Conservation (phyloP, 2,329 filamentous ascomycete species). For the Xylaria sp. region DNA sequence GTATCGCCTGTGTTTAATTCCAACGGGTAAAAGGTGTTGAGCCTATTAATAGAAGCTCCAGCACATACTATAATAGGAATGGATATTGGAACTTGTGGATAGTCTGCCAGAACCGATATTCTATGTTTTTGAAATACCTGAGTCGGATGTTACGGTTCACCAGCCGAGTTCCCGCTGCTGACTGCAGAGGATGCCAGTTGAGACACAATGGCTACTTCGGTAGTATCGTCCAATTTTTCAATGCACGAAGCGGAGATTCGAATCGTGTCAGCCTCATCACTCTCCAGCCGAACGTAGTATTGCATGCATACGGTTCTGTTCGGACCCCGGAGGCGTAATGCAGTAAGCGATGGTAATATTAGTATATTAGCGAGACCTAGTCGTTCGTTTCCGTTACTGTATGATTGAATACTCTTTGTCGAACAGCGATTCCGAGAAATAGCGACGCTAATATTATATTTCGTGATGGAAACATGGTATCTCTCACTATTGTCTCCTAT, state of each 20-base stretch:
- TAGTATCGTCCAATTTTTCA: not conserved
- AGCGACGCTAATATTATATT: not conserved
- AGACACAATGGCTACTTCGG: slow-evolving; percentile 2
- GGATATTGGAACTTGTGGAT: not conserved
- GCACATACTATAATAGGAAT: not conserved
- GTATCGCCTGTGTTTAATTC: not conserved
- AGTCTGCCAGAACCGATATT: not conserved
- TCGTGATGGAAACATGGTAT: not conserved
- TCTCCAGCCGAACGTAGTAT: slow-evolving; percentile 1
- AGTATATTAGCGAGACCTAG: not conserved
- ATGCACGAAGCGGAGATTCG: slow-evolving; percentile 5
- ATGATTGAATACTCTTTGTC: not conserved
- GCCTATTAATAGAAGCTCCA: slow-evolving; percentile 8
- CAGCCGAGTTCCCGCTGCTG: not conserved
- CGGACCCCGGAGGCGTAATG: not conserved
- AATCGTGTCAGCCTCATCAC: slow-evolving; percentile 13
- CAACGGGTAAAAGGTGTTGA: slow-evolving; percentile 5
- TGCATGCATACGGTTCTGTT: slow-evolving; percentile 1
- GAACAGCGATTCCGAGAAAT: not conserved
- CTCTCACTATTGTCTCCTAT: not conserved
- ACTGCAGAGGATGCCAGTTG: not conserved
- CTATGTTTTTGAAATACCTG: not conserved
- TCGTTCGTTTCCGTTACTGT: not conserved
- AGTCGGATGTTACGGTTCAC: not conserved
- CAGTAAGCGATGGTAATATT: slow-evolving; percentile 1